Percentiles rank a stretch among this genome's conserved stretches.
These are phyloP conservation scores for Trichoderma sp. DNA, from an alignment of 2,329 filamentous ascomycete genomes.

Conservation along the genomic window DNA sequence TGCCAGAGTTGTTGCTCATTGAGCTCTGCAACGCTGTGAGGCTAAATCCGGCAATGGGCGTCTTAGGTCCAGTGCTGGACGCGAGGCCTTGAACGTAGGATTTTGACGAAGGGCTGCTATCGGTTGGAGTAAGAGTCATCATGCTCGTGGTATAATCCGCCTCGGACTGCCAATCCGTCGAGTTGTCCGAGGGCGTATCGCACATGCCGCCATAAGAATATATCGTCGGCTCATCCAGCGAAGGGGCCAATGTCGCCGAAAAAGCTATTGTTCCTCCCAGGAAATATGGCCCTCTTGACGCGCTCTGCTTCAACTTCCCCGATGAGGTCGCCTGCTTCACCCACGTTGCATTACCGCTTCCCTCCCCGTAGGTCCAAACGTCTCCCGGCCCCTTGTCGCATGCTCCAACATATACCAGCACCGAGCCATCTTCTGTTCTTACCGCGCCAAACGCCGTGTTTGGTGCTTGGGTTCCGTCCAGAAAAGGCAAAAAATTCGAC, in stretches of 20 bases:
- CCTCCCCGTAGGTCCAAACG: conserved; percentile 70
- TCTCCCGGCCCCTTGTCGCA: conserved; percentile 62
- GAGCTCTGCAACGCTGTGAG: conserved; percentile 75
- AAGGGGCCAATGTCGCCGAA: conserved; percentile 61
- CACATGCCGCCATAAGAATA: conserved; percentile 95
- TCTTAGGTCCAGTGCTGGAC: conserved; percentile 62
- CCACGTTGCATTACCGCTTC: conserved; percentile 31
- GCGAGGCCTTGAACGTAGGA: conserved; percentile 46
- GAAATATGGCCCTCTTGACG: conserved; percentile 49
- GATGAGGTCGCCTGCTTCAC: conserved; percentile 37
- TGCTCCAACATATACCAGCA: conserved; percentile 75
- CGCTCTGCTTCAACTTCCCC: conserved; percentile 31
- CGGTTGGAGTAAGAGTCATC: conserved; percentile 63
- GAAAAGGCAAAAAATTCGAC: conserved; percentile 65
- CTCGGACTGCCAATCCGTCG: conserved; percentile 62
- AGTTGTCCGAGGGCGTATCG: conserved; percentile 51
- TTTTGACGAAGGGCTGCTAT: conserved; percentile 29
- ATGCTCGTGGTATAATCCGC: conserved; percentile 83
- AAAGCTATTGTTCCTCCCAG: conserved; percentile 67
- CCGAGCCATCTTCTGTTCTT: conserved; percentile 67
- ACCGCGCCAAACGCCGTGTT: conserved; percentile 68
- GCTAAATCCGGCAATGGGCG: conserved; percentile 85
- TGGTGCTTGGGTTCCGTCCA: conserved; percentile 48
- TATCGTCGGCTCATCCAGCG: conserved; percentile 57
- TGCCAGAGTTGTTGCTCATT: conserved; percentile 67